Conservation (phyloP, 176 grass and related monocot genomes). For the Phragmites australis region DNA sequence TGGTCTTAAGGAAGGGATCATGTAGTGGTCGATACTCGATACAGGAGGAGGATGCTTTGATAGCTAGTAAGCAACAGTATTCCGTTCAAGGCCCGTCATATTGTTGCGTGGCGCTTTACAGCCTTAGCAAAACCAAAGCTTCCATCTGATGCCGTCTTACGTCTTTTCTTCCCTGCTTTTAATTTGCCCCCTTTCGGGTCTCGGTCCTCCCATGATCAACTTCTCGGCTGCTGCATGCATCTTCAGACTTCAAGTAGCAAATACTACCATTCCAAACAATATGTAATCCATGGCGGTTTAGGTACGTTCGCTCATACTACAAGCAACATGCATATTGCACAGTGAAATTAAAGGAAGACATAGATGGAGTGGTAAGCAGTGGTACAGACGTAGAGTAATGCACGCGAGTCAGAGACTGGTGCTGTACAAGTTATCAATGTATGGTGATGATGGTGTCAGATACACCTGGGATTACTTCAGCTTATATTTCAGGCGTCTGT, state of each 20-base stretch:
- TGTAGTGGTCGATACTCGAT: not conserved
- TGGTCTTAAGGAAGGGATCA: not conserved
- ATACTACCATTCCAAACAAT: not conserved
- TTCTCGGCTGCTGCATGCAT: slow-evolving; percentile 19
- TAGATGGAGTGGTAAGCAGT: not conserved
- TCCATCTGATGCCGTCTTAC: slow-evolving; percentile 32
- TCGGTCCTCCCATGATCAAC: slow-evolving; percentile 21
- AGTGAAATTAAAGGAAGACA: not conserved
- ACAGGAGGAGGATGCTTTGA: not conserved
- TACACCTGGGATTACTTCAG: not conserved
- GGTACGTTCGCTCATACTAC: not conserved
- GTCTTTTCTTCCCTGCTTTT: slow-evolving; percentile 43
- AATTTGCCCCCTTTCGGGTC: slow-evolving; percentile 10
- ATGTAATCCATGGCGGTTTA: not conserved
- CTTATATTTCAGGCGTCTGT: not conserved
- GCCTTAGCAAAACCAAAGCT: slow-evolving; percentile 46
- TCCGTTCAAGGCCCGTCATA: slow-evolving; percentile 18
- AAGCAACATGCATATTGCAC: not conserved
- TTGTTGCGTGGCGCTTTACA: slow-evolving; percentile 33
- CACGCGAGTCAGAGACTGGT: not conserved
- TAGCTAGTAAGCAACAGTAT: not conserved
- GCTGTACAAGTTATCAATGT: slow-evolving; percentile 20
- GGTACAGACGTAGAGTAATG: not conserved
- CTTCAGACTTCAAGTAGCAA: not conserved
- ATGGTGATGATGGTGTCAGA: slow-evolving; percentile 54